These are phyloP conservation scores for Dicorynia guianensis DNA, from an alignment of 306 rosid genomes.

Conservation along the genomic window DNA sequence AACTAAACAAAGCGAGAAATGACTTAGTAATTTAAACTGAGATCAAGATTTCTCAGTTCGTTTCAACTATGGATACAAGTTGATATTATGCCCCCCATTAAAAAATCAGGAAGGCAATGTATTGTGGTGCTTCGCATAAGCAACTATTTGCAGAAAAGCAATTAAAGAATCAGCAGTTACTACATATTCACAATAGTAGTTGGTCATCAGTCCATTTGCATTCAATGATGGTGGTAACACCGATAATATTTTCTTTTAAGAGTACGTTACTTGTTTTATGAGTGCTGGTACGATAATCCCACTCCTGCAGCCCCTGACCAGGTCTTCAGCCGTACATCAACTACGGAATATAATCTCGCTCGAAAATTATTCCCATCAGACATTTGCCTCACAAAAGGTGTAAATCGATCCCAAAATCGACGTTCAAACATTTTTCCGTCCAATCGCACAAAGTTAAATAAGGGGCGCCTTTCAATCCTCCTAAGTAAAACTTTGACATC, in stretches of 20 bases:
- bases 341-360: conserved; percentile 70
- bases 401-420: conserved; percentile 75
- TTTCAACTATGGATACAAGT: conserved; percentile 37
- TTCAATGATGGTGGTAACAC: conserved; percentile 32
- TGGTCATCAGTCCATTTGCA: conserved; percentile 43
- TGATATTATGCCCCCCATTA: conserved; percentile 57
- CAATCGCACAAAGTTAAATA: conserved; percentile 87
- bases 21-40: conserved; percentile 13
- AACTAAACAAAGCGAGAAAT: background rate
- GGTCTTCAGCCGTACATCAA: conserved; percentile 52
- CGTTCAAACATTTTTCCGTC: conserved; percentile 71
- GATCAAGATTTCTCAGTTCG: conserved; percentile 27
- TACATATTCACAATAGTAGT: conserved; percentile 52
- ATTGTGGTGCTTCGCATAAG: conserved; percentile 46
- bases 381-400: conserved; percentile 88
- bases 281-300: conserved; percentile 63
- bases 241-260: conserved; percentile 31
- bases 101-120: conserved; percentile 66
- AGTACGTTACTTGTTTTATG: conserved; percentile 39
- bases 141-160: conserved; percentile 41
- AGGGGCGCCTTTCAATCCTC: conserved; percentile 80
- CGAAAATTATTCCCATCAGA: conserved; percentile 68
- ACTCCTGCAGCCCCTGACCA: conserved; percentile 51
- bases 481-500: conserved; percentile 73
- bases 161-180: conserved; percentile 52